phyloP scores from a whole-genome alignment of 2,329 filamentous ascomycete species.

The Penicillium sp. region DNA sequence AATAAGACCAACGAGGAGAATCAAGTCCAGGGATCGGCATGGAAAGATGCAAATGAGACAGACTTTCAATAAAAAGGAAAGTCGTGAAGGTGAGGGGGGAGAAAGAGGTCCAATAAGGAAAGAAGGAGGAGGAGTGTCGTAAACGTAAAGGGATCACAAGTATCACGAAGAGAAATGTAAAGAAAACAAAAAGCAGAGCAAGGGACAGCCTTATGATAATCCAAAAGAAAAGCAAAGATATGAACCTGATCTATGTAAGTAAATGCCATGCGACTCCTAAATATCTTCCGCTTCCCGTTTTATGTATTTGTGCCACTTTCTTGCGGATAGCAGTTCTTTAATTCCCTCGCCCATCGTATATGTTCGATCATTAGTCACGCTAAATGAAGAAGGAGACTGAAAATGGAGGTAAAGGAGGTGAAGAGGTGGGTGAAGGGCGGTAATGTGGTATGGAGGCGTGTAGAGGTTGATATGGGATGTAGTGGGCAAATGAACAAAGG shows the following conservation, averaged over 20 bases:
- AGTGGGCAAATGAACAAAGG: conserved; percentile 30
- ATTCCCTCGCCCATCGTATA: conserved; percentile 48
- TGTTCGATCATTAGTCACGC: conserved; percentile 50
- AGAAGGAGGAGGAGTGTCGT: conserved; percentile 30
- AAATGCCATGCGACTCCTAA: conserved; percentile 48
- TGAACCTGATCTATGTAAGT: conserved; percentile 47
- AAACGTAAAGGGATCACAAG: conserved; percentile 24
- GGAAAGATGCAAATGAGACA: conserved; percentile 29
- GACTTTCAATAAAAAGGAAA: conserved; percentile 4
- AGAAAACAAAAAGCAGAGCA: conserved; percentile 8
- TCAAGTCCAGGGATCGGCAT: conserved; percentile 28
- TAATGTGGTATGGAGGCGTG: background rate
- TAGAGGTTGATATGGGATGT: background rate
- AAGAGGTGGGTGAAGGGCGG: background rate
- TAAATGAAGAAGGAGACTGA: conserved; percentile 47
- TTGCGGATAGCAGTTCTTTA: conserved; percentile 43
- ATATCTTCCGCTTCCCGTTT: conserved; percentile 47
- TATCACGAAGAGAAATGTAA: conserved; percentile 17
- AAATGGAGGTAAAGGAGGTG: conserved; percentile 15
- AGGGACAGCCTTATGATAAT: conserved; percentile 21
- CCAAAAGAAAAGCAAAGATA: conserved; percentile 36
- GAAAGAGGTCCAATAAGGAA: conserved; percentile 29
- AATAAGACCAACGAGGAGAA: conserved; percentile 31
- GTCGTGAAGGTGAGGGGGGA: conserved; percentile 14
- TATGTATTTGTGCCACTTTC: conserved; percentile 46